Percentiles rank a stretch among this genome's conserved stretches.
Evolutionary conservation across 192 early-diverging fungal genomes (phyloP).

Genomic region (Podila clonocystis): DNA sequence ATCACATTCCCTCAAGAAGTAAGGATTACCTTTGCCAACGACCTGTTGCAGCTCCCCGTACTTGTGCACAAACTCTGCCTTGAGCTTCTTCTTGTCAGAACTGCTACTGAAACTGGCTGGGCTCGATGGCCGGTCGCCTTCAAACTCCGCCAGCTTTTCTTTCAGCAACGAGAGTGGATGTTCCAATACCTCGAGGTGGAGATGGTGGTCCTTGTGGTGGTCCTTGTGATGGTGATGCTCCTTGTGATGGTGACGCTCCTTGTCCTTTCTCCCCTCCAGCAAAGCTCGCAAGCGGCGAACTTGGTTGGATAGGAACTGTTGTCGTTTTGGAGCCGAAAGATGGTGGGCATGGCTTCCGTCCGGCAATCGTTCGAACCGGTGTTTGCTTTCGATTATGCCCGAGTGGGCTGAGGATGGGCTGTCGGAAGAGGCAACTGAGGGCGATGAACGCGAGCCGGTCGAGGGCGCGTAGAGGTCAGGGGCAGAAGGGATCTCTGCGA

Average conservation of each 20-base stretch:
- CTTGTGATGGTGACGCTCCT: slow-evolving; percentile 6
- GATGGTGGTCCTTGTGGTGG: slow-evolving; percentile 6
- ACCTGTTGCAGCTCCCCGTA: slow-evolving; percentile 39
- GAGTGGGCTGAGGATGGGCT: slow-evolving; percentile 8
- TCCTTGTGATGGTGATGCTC: background rate
- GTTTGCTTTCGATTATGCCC: slow-evolving; percentile 9
- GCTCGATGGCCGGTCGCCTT: background rate
- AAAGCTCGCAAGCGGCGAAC: slow-evolving; percentile 21
- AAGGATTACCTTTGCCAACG: slow-evolving; percentile 48
- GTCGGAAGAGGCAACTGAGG: slow-evolving; percentile 1
- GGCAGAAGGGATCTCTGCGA: slow-evolving; percentile 40
- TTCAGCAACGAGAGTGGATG: slow-evolving; percentile 37
- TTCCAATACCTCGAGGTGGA: slow-evolving; percentile 14
- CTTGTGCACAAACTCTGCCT: slow-evolving; percentile 31
- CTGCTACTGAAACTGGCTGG: background rate
- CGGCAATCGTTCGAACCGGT: slow-evolving; percentile 33
- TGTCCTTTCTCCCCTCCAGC: slow-evolving; percentile 28
- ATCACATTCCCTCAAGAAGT: too few relatives aligned
- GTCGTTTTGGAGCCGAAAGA: slow-evolving; percentile 34
- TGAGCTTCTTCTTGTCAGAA: slow-evolving; percentile 19
- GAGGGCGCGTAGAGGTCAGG: slow-evolving; percentile 18
- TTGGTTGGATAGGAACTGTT: slow-evolving; percentile 28
- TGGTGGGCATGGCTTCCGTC: slow-evolving; percentile 34
- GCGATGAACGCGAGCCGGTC: background rate
- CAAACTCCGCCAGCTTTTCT: slow-evolving; percentile 32